These are phyloP conservation scores for Yamadazyma friedrichii DNA, from an alignment of 1,139 yeast species.

Conservation along the genomic window DNA sequence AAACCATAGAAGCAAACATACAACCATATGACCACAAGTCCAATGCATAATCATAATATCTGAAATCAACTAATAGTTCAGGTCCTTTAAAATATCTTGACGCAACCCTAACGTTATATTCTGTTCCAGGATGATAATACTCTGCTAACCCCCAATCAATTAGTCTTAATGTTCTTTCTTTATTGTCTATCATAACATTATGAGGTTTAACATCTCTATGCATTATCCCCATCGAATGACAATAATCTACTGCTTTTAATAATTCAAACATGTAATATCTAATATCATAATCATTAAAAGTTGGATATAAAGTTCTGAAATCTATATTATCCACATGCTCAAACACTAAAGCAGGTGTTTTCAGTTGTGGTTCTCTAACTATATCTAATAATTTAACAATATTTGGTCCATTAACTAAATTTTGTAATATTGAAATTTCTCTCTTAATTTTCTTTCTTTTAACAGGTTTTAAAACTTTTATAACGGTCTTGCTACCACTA, in stretches of 20 bases:
- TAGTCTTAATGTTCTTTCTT: conserved; percentile 64
- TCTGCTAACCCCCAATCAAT: conserved; percentile 99
- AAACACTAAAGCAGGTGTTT: conserved; percentile 91
- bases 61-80: conserved; percentile 88
- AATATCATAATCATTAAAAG: conserved; percentile 78
- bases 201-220: conserved; percentile 99
- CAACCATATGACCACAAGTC: conserved; percentile 98
- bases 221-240: conserved; percentile 98
- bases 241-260: conserved; percentile 84
- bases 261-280: conserved; percentile 87
- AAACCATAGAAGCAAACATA: conserved; percentile 95
- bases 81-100: conserved; percentile 99
- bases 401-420: conserved; percentile 84
- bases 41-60: conserved; percentile 90
- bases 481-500: conserved; percentile 56
- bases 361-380: conserved; percentile 85
- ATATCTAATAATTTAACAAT: conserved; percentile 79
- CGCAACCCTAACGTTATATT: conserved; percentile 95
- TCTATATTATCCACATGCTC: conserved; percentile 90
- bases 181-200: conserved; percentile 96
- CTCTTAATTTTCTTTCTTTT: conserved; percentile 94
- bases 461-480: conserved; percentile 95
- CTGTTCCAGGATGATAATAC: conserved; percentile 92
- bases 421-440: conserved; percentile 89
- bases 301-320: conserved; percentile 88